phyloP scores from a whole-genome alignment of 139 green algal genomes.

The Haematococcus lacustris region DNA sequence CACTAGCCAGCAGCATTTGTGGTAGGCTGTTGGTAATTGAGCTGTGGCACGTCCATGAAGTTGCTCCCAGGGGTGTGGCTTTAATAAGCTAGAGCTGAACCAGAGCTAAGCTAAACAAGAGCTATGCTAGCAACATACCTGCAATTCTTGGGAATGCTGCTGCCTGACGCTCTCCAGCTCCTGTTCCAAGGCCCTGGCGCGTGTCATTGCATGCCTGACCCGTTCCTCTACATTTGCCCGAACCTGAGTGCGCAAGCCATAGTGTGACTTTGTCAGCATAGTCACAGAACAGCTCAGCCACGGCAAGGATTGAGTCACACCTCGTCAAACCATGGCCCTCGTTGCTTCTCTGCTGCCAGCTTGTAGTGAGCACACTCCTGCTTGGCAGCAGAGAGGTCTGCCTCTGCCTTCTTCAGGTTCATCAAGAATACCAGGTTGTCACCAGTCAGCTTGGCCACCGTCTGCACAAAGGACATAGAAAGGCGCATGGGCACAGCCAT shows the following conservation, averaged over 20 bases:
- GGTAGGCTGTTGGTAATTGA: too few relatives aligned
- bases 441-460: slow-evolving; percentile 48
- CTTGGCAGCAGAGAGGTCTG: slow-evolving; percentile 25
- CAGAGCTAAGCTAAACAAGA: too few relatives aligned
- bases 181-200: slow-evolving; percentile 31
- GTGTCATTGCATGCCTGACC: slow-evolving; percentile 29
- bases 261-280: neutral
- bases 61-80: too few relatives aligned
- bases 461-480: too few relatives aligned
- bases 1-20: too few relatives aligned
- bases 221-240: slow-evolving; percentile 38
- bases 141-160: slow-evolving; percentile 12
- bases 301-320: slow-evolving; percentile 12
- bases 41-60: too few relatives aligned
- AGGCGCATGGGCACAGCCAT: too few relatives aligned
- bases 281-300: neutral
- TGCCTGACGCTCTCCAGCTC: slow-evolving; percentile 16
- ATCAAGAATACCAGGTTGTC: slow-evolving; percentile 62
- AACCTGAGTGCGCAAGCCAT: slow-evolving; percentile 25
- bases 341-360: slow-evolving; percentile 40
- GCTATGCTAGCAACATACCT: slow-evolving; percentile 13
- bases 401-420: slow-evolving; percentile 42
- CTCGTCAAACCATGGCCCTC: slow-evolving; percentile 50
- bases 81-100: too few relatives aligned
- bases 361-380: slow-evolving; percentile 16